Conservation (phyloP, 2,329 filamentous ascomycete species). For the Aspergillus aculeatinus region DNA sequence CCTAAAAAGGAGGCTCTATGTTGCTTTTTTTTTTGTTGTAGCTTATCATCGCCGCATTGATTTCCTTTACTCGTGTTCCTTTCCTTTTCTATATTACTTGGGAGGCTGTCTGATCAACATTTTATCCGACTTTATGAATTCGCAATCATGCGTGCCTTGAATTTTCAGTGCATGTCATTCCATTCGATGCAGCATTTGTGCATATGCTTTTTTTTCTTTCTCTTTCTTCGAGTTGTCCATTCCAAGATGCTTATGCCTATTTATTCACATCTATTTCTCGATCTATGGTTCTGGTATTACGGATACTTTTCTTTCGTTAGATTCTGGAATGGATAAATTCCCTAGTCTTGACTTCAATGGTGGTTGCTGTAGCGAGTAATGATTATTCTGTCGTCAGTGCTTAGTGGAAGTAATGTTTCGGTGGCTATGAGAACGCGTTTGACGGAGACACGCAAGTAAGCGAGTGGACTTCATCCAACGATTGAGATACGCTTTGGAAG, state of each 20-base stretch:
- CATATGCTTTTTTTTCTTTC: not conserved
- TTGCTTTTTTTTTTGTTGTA: not conserved
- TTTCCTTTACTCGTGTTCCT: constrained; percentile 7
- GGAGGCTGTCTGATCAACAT: constrained; percentile 44
- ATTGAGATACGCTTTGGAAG: too few species aligned
- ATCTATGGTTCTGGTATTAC: not conserved
- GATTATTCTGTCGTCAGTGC: too few species aligned
- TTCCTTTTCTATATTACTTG: constrained; percentile 26
- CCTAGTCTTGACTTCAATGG: not conserved
- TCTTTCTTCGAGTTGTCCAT: not conserved
- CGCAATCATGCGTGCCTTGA: constrained; percentile 10
- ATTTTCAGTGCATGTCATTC: constrained; percentile 11
- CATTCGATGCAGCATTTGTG: not conserved
- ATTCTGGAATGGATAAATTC: not conserved
- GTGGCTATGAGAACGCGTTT: too few species aligned
- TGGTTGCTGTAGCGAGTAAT: not conserved
- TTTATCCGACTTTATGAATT: constrained; percentile 9
- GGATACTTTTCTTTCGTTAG: not conserved
- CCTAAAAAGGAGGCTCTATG: constrained; percentile 13
- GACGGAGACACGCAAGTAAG: too few species aligned
- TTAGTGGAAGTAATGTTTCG: too few species aligned
- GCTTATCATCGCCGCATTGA: not conserved
- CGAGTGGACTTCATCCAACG: too few species aligned
- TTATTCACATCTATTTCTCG: not conserved
- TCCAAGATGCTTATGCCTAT: not conserved